Conservation (phyloP, 495 filamentous ascomycete genomes). For the Aspergillus campestris region DNA sequence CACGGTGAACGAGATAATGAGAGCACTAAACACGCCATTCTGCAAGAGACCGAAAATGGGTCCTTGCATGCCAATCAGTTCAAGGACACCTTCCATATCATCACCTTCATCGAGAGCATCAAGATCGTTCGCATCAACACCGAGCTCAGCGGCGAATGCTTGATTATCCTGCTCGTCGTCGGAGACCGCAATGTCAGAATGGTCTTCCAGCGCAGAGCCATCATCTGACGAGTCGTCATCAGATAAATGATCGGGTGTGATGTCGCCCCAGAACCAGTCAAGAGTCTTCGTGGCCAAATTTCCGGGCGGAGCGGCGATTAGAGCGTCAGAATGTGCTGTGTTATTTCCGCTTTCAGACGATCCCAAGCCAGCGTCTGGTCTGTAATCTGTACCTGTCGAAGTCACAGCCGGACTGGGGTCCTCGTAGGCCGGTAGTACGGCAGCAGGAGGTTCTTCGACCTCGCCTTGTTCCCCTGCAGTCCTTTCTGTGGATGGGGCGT, state of each 20-base stretch:
- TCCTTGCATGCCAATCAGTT: constrained; percentile 93
- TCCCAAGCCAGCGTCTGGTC: no score
- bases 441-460: no score
- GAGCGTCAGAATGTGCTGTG: constrained; percentile 2
- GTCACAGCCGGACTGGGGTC: no score
- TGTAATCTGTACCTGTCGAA: no score
- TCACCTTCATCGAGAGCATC: constrained; percentile 75
- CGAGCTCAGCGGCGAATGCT: constrained; percentile 33
- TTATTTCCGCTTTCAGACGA: not conserved
- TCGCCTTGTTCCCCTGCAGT: no score
- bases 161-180: constrained; percentile 16
- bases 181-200: constrained; percentile 33
- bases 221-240: constrained; percentile 31
- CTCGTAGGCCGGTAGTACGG: no score
- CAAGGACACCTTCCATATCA: constrained; percentile 95
- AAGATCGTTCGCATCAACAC: constrained; percentile 48
- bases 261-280: constrained; percentile 61
- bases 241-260: constrained; percentile 25
- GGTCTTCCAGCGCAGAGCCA: constrained; percentile 52
- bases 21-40: constrained; percentile 86
- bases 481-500: no score
- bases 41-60: constrained; percentile 84
- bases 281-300: constrained; percentile 15
- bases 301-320: constrained; percentile 5
- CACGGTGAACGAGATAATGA: constrained; percentile 81